Evolutionary conservation across 331 rosid genomes (phyloP).

Genomic region (Quercus lobata): DNA sequence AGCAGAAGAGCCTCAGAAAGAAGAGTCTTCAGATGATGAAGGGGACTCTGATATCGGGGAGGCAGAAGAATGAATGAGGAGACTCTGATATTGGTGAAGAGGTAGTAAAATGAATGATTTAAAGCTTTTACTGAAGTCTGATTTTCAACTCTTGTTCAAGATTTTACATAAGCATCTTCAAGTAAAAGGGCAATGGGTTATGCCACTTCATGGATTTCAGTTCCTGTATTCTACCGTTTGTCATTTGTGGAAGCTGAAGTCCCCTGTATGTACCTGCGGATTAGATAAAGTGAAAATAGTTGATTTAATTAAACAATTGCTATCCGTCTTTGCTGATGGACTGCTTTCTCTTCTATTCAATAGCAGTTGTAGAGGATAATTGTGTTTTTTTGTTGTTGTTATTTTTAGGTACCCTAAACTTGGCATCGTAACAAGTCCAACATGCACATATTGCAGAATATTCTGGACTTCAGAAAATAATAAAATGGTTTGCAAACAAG

Average conservation of each 20-base stretch:
- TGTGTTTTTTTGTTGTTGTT: too few species aligned
- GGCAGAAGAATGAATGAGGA: conserved; percentile 29
- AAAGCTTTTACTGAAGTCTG: conserved; percentile 12
- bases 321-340: background rate
- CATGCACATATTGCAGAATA: too few species aligned
- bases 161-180: background rate
- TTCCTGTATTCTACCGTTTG: background rate
- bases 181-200: background rate
- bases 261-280: background rate
- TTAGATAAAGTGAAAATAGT: background rate
- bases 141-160: background rate
- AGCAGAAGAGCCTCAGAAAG: conserved; percentile 43
- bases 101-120: too few species aligned
- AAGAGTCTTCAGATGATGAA: conserved; percentile 56
- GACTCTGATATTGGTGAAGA: conserved; percentile 43
- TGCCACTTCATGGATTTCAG: background rate
- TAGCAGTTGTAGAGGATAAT: background rate
- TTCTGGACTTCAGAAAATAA: too few species aligned
- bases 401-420: too few species aligned
- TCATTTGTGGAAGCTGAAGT: background rate
- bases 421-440: too few species aligned
- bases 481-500: too few species aligned
- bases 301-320: background rate
- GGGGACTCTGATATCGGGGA: conserved; percentile 48
- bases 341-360: background rate